Evolutionary conservation across 768 basidiomycete genomes (phyloP).

Genomic region (Mycena indigotica): DNA sequence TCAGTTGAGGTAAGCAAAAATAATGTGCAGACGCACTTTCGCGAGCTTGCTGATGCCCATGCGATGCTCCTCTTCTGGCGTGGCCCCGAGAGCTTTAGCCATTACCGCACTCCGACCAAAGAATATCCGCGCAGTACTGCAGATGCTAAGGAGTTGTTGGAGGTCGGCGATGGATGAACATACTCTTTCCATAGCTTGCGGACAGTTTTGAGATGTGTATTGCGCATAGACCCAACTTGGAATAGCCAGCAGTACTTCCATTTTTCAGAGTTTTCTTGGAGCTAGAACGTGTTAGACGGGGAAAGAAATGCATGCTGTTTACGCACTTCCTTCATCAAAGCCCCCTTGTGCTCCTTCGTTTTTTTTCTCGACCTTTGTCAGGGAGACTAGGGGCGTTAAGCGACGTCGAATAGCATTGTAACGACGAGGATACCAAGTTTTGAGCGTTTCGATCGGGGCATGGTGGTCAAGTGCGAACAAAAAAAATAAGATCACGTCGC

Average conservation of each 20-base stretch:
- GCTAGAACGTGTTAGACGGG: slow-evolving; percentile 40
- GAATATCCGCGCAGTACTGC: slow-evolving; percentile 85
- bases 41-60: slow-evolving; percentile 79
- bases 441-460: slow-evolving; percentile 89
- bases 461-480: slow-evolving; percentile 38
- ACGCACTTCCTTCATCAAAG: slow-evolving; percentile 76
- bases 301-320: slow-evolving; percentile 1
- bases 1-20: slow-evolving; percentile 3
- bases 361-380: slow-evolving; percentile 95
- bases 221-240: slow-evolving; percentile 93
- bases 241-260: slow-evolving; percentile 97
- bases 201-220: slow-evolving; percentile 91
- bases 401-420: slow-evolving; percentile 7
- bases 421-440: slow-evolving; percentile 70
- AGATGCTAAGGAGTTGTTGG: neutral
- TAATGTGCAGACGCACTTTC: slow-evolving; percentile 48
- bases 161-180: slow-evolving; percentile 28
- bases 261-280: slow-evolving; percentile 83
- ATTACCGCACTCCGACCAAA: slow-evolving; percentile 88
- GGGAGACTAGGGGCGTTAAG: slow-evolving; percentile 60
- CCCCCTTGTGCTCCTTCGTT: slow-evolving; percentile 87
- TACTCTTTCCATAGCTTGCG: slow-evolving; percentile 92
- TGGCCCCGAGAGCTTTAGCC: slow-evolving; percentile 92
- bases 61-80: slow-evolving; percentile 83
- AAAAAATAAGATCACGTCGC: slow-evolving; percentile 22